These are phyloP conservation scores for Diaporthe citriasiana DNA, from an alignment of 2,329 filamentous ascomycete genomes.

Conservation along the genomic window DNA sequence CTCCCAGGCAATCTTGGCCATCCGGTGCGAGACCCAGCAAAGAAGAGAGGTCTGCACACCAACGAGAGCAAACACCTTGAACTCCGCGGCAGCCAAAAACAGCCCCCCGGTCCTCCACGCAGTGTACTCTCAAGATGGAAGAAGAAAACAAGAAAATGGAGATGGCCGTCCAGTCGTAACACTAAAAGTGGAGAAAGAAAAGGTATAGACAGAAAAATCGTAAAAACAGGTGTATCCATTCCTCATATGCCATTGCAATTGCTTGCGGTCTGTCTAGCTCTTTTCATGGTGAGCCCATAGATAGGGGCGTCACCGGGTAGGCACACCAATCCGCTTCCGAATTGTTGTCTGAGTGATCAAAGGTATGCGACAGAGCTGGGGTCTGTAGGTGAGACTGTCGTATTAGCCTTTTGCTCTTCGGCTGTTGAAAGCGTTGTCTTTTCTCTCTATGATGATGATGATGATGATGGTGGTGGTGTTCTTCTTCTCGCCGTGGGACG, in stretches of 20 bases:
- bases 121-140: slow-evolving; percentile 1
- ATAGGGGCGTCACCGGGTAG: slow-evolving; percentile 79
- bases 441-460: slow-evolving; percentile 25
- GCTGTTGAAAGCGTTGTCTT: slow-evolving; percentile 26
- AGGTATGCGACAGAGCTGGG: slow-evolving; percentile 81
- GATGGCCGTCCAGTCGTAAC: slow-evolving; percentile 31
- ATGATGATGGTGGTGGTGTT: not conserved
- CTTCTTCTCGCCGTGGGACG: slow-evolving; percentile 29
- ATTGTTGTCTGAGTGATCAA: slow-evolving; percentile 75
- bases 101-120: not conserved
- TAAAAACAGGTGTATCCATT: slow-evolving; percentile 6
- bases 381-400: slow-evolving; percentile 68
- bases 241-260: slow-evolving; percentile 11
- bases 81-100: slow-evolving; percentile 11
- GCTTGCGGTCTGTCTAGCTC: slow-evolving; percentile 33
- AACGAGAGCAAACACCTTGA: not conserved
- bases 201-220: slow-evolving; percentile 32
- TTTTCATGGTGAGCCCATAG: slow-evolving; percentile 61
- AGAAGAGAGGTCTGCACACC: not conserved
- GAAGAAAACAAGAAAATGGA: not conserved
- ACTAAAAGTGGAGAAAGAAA: slow-evolving; percentile 4
- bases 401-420: slow-evolving; percentile 59
- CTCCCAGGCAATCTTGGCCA: slow-evolving; percentile 8
- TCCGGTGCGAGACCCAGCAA: not conserved
- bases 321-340: slow-evolving; percentile 72